Percentiles rank a stretch among this genome's conserved stretches.
Evolutionary conservation across 345 rosid genomes (phyloP).

Genomic region (Gossypium raimondii): DNA sequence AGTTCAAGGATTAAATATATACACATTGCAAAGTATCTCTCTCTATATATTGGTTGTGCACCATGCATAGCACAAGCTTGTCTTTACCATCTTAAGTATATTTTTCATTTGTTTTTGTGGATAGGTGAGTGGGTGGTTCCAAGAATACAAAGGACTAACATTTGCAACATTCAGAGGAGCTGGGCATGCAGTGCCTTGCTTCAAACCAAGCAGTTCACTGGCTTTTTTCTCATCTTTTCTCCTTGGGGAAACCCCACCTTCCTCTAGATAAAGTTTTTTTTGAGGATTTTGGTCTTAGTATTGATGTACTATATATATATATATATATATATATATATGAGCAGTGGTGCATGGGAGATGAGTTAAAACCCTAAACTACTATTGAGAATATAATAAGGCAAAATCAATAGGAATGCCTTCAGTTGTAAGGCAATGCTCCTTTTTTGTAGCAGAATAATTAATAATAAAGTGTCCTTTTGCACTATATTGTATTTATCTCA

Average conservation of each 20-base stretch:
- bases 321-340: neutral
- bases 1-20: too few relatives aligned
- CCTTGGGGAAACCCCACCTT: constrained; percentile 39
- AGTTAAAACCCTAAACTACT: neutral
- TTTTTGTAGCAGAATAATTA: neutral
- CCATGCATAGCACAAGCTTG: neutral
- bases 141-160: constrained; percentile 80
- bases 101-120: neutral
- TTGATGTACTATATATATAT: too few relatives aligned
- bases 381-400: neutral
- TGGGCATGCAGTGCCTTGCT: constrained; percentile 91
- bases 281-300: neutral
- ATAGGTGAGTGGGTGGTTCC: constrained; percentile 90
- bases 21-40: too few relatives aligned
- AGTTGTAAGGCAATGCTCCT: neutral
- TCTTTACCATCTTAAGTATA: neutral
- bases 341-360: neutral
- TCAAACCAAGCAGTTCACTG: constrained; percentile 72
- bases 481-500: neutral
- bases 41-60: neutral
- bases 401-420: neutral
- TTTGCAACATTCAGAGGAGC: constrained; percentile 96
- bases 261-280: constrained; percentile 20
- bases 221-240: constrained; percentile 70
- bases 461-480: neutral